These are phyloP conservation scores for Euphrasia confusa DNA, from an alignment of 257 asterid genomes.

Conservation along the genomic window DNA sequence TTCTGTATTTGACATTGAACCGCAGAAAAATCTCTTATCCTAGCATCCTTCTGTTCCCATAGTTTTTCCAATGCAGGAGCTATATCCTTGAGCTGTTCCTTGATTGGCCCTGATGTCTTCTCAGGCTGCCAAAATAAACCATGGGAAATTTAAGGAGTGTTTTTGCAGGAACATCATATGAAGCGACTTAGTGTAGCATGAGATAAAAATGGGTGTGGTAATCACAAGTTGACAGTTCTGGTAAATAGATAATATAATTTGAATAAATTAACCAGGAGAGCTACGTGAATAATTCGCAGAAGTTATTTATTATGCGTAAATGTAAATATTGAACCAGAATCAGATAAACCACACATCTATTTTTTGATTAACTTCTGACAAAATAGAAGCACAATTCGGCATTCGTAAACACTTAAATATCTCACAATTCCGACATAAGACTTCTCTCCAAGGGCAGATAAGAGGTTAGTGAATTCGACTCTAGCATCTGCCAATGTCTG, in stretches of 20 bases:
- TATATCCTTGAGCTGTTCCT: slow-evolving; percentile 89
- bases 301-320: slow-evolving; percentile 11
- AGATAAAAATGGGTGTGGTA: too few relatives aligned
- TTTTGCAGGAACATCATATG: too few relatives aligned
- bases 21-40: slow-evolving; percentile 72
- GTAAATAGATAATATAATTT: too few relatives aligned
- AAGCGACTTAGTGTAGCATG: too few relatives aligned
- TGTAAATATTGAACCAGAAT: not conserved
- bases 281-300: too few relatives aligned
- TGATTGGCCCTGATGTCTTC: slow-evolving; percentile 83
- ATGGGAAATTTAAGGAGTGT: too few relatives aligned
- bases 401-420: not conserved
- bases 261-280: too few relatives aligned
- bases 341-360: too few relatives aligned
- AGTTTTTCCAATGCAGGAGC: slow-evolving; percentile 83
- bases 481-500: slow-evolving; percentile 88
- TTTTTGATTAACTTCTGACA: too few relatives aligned
- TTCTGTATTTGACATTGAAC: slow-evolving; percentile 88
- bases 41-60: slow-evolving; percentile 81
- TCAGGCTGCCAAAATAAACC: slow-evolving; percentile 55
- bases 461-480: slow-evolving; percentile 81
- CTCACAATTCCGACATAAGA: slow-evolving; percentile 71
- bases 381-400: too few relatives aligned
- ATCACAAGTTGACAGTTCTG: too few relatives aligned
- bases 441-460: slow-evolving; percentile 82